Percentiles rank a stretch among this genome's conserved stretches.
phyloP scores from a whole-genome alignment of 345 rosid genomes.

The Carallia brachiata region DNA sequence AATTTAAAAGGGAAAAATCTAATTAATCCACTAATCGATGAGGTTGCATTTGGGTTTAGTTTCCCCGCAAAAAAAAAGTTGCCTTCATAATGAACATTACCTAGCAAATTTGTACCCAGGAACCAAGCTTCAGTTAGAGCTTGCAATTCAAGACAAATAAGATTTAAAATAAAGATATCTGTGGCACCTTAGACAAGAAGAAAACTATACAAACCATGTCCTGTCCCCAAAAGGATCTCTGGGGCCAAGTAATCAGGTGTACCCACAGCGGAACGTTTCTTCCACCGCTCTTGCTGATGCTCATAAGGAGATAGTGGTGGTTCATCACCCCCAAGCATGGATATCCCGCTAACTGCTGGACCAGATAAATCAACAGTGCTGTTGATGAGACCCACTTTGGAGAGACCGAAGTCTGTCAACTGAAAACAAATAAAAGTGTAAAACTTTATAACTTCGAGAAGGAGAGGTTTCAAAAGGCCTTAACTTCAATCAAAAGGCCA shows the following conservation, averaged over 20 bases:
- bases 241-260: constrained; percentile 99
- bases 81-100: no score
- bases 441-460: neutral
- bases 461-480: neutral
- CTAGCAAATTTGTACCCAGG: no score
- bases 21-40: no score
- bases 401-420: constrained; percentile 89
- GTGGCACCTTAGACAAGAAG: constrained; percentile 27
- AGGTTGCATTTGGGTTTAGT: no score
- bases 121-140: no score
- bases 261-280: constrained; percentile 98
- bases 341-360: constrained; percentile 74
- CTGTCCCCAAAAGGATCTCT: constrained; percentile 96
- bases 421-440: constrained; percentile 32
- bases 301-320: constrained; percentile 57
- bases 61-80: constrained; percentile 9
- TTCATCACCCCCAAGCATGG: constrained; percentile 83
- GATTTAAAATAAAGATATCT: no score
- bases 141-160: no score
- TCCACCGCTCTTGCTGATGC: constrained; percentile 63
- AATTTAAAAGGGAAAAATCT: no score
- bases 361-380: constrained; percentile 98
- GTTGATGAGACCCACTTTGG: constrained; percentile 97
- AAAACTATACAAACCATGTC: constrained; percentile 77
- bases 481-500: neutral